Percentiles rank a stretch among this genome's conserved stretches.
Conservation (phyloP, 1,284 basidiomycete species). For the Xanthoconium separans region DNA sequence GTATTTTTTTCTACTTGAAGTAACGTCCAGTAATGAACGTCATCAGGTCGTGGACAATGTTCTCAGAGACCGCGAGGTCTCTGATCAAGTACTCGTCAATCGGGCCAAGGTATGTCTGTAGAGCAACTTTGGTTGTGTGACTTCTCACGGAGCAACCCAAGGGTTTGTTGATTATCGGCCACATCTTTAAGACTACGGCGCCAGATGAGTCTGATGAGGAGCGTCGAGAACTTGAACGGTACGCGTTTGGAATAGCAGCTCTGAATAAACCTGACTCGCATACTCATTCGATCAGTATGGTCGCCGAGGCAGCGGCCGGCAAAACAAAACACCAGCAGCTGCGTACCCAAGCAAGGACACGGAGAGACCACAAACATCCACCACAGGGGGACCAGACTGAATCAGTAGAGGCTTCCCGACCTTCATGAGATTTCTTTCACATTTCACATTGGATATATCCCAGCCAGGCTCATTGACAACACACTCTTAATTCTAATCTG, state of each 20-base stretch:
- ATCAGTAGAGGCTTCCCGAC: conserved; percentile 12
- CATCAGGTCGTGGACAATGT: conserved; percentile 75
- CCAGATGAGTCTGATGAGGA: conserved; percentile 92
- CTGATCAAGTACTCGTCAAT: conserved; percentile 70
- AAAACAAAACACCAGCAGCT: conserved; percentile 55
- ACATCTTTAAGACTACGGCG: conserved; percentile 79
- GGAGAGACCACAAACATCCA: conserved; percentile 33
- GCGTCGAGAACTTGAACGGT: conserved; percentile 89
- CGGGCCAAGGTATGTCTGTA: conserved; percentile 70
- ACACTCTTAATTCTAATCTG: conserved; percentile 20
- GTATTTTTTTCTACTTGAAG: conserved; percentile 32
- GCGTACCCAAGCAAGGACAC: conserved; percentile 40
- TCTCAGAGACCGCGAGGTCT: conserved; percentile 70
- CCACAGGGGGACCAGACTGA: conserved; percentile 19
- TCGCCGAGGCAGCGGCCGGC: conserved; percentile 66
- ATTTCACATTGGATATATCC: conserved; percentile 23
- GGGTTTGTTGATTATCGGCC: conserved; percentile 81
- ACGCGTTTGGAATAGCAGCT: conserved; percentile 15
- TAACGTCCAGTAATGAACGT: neutral
- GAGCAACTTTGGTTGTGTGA: neutral
- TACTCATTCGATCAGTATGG: conserved; percentile 47
- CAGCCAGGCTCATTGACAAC: conserved; percentile 10
- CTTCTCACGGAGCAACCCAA: conserved; percentile 31
- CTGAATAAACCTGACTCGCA: conserved; percentile 5
- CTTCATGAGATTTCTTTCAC: conserved; percentile 11